Evolutionary conservation across 768 basidiomycete genomes (phyloP).

Genomic region (Termitomyces eurrhizus): DNA sequence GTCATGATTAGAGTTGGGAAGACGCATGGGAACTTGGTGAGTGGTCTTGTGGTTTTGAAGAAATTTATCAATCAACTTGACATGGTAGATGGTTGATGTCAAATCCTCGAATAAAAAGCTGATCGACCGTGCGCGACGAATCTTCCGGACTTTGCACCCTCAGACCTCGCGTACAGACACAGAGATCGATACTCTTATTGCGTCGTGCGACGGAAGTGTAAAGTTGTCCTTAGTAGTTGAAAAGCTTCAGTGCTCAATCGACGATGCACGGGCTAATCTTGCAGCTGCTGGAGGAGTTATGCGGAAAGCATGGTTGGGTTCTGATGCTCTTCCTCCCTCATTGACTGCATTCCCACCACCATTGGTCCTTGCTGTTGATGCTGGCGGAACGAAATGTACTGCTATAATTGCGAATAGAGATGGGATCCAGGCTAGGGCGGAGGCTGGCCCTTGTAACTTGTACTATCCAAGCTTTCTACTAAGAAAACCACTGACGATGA

Average conservation of each 20-base stretch:
- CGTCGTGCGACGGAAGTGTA: slow-evolving; percentile 26
- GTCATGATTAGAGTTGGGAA: slow-evolving; percentile 31
- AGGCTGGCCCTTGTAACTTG: slow-evolving; percentile 27
- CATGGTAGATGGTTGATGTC: slow-evolving; percentile 30
- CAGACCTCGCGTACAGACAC: slow-evolving; percentile 17
- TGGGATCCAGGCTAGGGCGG: slow-evolving; percentile 18
- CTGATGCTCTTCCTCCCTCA: background rate
- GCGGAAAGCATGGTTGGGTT: slow-evolving; percentile 15
- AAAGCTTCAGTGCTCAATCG: slow-evolving; percentile 16
- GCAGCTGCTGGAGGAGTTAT: slow-evolving; percentile 18
- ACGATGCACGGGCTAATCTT: slow-evolving; percentile 15
- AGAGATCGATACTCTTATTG: slow-evolving; percentile 27
- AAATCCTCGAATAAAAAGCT: slow-evolving; percentile 28
- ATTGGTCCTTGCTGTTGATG: slow-evolving; percentile 22
- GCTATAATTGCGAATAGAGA: slow-evolving; percentile 19
- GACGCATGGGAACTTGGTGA: slow-evolving; percentile 30
- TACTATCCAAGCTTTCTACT: slow-evolving; percentile 2
- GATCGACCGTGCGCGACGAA: slow-evolving; percentile 24
- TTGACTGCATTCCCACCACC: slow-evolving; percentile 1
- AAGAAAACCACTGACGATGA: background rate
- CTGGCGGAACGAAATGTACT: slow-evolving; percentile 24
- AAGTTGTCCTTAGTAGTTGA: slow-evolving; percentile 29
- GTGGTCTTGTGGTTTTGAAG: background rate
- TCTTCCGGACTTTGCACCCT: slow-evolving; percentile 25
- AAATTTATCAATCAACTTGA: background rate